phyloP scores from a whole-genome alignment of 1,284 basidiomycete genomes.

The Heterobasidion irregulare region DNA sequence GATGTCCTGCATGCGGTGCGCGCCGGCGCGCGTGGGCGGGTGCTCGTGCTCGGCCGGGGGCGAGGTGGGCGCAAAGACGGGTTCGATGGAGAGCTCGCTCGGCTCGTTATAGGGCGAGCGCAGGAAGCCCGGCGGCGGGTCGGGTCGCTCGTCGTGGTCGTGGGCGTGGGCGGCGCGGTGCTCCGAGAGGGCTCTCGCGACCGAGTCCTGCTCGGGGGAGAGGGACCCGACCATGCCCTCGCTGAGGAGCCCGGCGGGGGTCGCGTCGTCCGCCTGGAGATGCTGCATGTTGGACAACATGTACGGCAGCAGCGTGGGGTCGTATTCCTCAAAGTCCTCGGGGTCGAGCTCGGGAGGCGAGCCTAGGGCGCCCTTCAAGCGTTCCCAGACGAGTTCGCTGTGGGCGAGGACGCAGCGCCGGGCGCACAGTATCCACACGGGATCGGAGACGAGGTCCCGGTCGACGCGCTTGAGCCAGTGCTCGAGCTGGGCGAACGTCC shows the following conservation, averaged over 20 bases:
- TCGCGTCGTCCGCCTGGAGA: background rate
- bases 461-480: constrained; percentile 53
- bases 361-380: constrained; percentile 70
- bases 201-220: constrained; percentile 11
- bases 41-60: constrained; percentile 6
- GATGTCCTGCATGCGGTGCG: constrained; percentile 14
- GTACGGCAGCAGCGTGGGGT: background rate
- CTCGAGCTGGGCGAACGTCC: constrained; percentile 51
- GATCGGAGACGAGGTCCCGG: constrained; percentile 50
- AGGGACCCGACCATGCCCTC: background rate
- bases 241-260: background rate
- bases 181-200: background rate
- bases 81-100: constrained; percentile 19
- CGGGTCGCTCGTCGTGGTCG: background rate
- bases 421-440: constrained; percentile 52
- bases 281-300: background rate
- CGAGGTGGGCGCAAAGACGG: constrained; percentile 16
- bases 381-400: constrained; percentile 77
- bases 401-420: constrained; percentile 61
- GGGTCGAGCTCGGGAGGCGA: constrained; percentile 69
- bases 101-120: background rate
- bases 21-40: constrained; percentile 12
- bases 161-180: background rate
- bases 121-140: background rate
- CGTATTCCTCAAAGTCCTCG: constrained; percentile 30